Evolutionary conservation across 495 filamentous ascomycete genomes (phyloP).

Genomic region (Immersiella caudata): DNA sequence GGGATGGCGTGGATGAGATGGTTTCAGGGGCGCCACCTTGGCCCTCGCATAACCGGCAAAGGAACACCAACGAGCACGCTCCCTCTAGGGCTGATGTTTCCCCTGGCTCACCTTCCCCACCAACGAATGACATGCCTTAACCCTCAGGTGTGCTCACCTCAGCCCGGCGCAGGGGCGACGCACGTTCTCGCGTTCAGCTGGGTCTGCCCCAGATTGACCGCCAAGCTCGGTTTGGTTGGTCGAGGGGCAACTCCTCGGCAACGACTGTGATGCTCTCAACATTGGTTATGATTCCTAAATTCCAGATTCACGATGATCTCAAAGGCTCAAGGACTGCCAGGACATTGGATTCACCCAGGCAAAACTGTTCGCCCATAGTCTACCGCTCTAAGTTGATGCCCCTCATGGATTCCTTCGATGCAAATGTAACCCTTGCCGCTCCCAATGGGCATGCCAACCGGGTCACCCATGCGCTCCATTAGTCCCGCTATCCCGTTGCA

Average conservation of each 20-base stretch:
- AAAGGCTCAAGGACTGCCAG: not conserved
- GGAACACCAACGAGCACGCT: not conserved
- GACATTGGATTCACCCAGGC: not conserved
- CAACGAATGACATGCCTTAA: constrained; percentile 10
- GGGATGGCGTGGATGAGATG: too few species aligned
- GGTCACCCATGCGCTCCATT: not conserved
- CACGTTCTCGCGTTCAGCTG: constrained; percentile 6
- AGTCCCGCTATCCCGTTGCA: not conserved
- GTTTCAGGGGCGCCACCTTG: too few species aligned
- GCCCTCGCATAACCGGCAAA: too few species aligned
- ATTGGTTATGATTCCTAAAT: not conserved
- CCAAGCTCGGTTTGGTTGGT: constrained; percentile 9
- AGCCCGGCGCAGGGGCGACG: constrained; percentile 6
- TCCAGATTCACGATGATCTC: not conserved
- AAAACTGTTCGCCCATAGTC: not conserved
- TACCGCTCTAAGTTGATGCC: not conserved
- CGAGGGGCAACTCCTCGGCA: not conserved
- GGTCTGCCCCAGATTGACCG: not conserved
- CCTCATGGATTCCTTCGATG: not conserved
- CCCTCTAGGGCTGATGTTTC: constrained; percentile 3
- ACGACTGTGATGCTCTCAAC: not conserved
- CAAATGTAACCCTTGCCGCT: not conserved
- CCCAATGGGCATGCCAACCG: not conserved
- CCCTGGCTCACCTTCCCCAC: constrained; percentile 6
- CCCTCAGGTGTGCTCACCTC: not conserved